Conservation (phyloP, 2,329 filamentous ascomycete species). For the Alternaria novae-zelandiae region DNA sequence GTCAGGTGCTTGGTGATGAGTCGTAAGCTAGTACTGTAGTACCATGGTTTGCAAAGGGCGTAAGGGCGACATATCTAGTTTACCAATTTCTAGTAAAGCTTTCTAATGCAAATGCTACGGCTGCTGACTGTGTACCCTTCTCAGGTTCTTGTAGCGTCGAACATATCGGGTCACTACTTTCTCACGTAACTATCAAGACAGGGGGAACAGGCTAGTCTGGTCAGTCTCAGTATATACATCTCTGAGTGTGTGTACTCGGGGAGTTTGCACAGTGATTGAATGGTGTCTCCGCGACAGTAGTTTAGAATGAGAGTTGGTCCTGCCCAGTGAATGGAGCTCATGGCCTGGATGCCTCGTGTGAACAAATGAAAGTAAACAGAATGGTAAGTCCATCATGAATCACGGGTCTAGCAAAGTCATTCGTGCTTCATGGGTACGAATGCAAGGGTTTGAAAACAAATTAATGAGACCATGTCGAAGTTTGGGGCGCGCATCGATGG, state of each 20-base stretch:
- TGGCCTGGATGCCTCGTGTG: too few species aligned
- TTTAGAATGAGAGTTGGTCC: too few species aligned
- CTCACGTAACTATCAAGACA: too few species aligned
- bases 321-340: too few species aligned
- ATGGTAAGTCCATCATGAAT: not conserved
- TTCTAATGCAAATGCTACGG: not conserved
- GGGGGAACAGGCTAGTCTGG: too few species aligned
- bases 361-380: too few species aligned
- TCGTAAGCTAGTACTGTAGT: not conserved
- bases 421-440: not conserved
- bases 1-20: not conserved
- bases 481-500: not conserved
- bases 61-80: not conserved
- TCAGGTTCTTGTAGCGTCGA: not conserved
- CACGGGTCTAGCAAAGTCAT: not conserved
- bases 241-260: not conserved
- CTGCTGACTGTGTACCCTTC: not conserved
- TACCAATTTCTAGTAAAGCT: fast-evolving
- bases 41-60: not conserved
- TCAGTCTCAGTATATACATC: not conserved
- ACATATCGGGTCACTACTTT: not conserved
- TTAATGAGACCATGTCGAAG: not conserved
- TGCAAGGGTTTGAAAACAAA: fast-evolving
- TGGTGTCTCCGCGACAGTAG: too few species aligned
- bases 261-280: not conserved